Conservation (phyloP, 495 filamentous ascomycete species). For the Monascus purpureus region DNA sequence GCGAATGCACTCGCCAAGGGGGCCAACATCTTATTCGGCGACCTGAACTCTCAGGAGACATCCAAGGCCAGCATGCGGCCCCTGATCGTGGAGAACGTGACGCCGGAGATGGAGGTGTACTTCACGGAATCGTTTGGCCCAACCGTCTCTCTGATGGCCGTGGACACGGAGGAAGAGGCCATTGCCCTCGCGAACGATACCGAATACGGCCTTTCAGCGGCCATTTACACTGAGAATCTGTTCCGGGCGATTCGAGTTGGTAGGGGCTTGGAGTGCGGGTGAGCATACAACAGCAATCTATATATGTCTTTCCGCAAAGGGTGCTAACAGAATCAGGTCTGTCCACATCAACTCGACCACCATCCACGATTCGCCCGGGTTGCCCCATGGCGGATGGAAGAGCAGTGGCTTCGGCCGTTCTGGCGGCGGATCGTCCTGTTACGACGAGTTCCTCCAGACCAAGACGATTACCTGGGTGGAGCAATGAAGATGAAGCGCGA, state of each 20-base stretch:
- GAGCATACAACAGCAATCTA: too few relatives aligned
- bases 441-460: not conserved
- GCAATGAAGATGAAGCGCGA: too few relatives aligned
- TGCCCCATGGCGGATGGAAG: constrained; percentile 67
- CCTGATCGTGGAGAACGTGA: constrained; percentile 44
- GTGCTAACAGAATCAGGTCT: constrained; percentile 23
- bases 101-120: constrained; percentile 55
- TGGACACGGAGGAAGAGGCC: constrained; percentile 13
- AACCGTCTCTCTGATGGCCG: constrained; percentile 25
- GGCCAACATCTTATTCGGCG: not conserved
- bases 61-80: constrained; percentile 24
- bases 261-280: too few relatives aligned
- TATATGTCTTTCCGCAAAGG: not conserved
- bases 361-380: constrained; percentile 56
- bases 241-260: constrained; percentile 13
- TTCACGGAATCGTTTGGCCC: constrained; percentile 67
- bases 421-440: constrained; percentile 18
- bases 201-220: constrained; percentile 16
- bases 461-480: too few relatives aligned
- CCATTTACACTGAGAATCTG: constrained; percentile 15
- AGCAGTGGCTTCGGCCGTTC: constrained; percentile 56
- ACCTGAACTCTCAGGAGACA: not conserved
- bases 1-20: constrained; percentile 2
- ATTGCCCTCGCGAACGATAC: constrained; percentile 12
- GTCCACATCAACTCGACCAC: constrained; percentile 75